These are phyloP conservation scores for Pseudogymnoascus verrucosus DNA, from an alignment of 2,329 filamentous ascomycete genomes.

Conservation along the genomic window DNA sequence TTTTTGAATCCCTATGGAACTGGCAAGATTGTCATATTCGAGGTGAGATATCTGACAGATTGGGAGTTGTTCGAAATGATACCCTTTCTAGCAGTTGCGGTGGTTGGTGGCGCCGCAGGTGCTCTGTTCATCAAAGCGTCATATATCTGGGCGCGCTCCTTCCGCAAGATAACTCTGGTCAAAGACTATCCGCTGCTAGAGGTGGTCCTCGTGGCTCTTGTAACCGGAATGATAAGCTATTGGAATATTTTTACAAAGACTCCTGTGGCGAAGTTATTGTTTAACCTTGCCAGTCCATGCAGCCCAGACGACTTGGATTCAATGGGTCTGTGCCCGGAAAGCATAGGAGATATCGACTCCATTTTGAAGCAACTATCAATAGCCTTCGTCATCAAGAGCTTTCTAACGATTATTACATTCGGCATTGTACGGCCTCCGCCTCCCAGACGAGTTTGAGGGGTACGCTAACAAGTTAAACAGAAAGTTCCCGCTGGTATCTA, in stretches of 20 bases:
- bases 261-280: constrained; percentile 81
- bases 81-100: constrained; percentile 76
- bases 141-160: constrained; percentile 78
- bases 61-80: constrained; percentile 91
- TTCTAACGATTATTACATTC: constrained; percentile 85
- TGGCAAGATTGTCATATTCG: constrained; percentile 91
- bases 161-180: constrained; percentile 71
- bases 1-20: constrained; percentile 95
- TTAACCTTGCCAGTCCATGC: constrained; percentile 86
- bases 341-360: constrained; percentile 66
- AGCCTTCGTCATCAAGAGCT: constrained; percentile 83
- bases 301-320: constrained; percentile 55
- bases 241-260: constrained; percentile 90
- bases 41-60: constrained; percentile 82
- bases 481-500: constrained; percentile 97
- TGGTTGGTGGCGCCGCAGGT: constrained; percentile 75
- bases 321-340: constrained; percentile 69
- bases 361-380: constrained; percentile 64
- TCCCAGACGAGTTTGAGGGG: background rate
- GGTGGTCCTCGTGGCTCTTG: constrained; percentile 75
- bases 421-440: constrained; percentile 55
- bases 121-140: constrained; percentile 97
- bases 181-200: constrained; percentile 80
- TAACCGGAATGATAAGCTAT: constrained; percentile 80
- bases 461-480: constrained; percentile 27